Evolutionary conservation across 2,329 filamentous ascomycete genomes (phyloP).

Genomic region (Clonostachys solani): DNA sequence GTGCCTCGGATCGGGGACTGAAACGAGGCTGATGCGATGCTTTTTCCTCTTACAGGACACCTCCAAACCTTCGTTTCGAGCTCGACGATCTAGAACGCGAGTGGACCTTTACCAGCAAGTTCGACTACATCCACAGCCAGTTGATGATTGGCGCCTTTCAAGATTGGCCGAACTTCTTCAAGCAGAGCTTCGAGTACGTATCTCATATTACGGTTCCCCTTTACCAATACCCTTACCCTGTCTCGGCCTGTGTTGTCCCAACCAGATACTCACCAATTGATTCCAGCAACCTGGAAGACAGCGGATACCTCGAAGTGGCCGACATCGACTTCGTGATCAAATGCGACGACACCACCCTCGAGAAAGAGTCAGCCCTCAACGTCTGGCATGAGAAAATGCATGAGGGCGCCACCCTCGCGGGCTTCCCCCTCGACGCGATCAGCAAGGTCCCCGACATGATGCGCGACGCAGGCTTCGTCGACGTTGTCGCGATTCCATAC

Average conservation of each 20-base stretch:
- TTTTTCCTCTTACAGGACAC: neutral
- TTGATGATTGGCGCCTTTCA: conserved; percentile 11
- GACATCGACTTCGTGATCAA: conserved; percentile 9
- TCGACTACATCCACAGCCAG: conserved; percentile 14
- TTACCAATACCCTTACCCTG: neutral
- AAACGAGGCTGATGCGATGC: no score
- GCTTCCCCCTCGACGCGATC: conserved; percentile 18
- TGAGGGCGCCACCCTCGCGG: neutral
- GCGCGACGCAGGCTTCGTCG: conserved; percentile 42
- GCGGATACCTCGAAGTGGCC: conserved; percentile 14
- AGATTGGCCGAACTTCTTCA: conserved; percentile 11
- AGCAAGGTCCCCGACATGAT: conserved; percentile 25
- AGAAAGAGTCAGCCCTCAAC: conserved; percentile 9
- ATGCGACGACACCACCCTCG: conserved; percentile 9
- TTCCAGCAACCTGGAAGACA: conserved; percentile 6
- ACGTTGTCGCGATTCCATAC: conserved; percentile 39
- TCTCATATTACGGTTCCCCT: neutral
- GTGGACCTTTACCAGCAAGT: conserved; percentile 12
- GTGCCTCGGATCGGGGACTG: no score
- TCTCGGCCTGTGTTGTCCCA: no score
- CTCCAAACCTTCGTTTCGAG: conserved; percentile 14
- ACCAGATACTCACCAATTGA: neutral
- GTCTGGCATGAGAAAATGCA: conserved; percentile 12
- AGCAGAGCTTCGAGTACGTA: conserved; percentile 10
- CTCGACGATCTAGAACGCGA: conserved; percentile 14